Evolutionary conservation across 1,284 basidiomycete genomes (phyloP).

Genomic region (Apiotrichum porosum): DNA sequence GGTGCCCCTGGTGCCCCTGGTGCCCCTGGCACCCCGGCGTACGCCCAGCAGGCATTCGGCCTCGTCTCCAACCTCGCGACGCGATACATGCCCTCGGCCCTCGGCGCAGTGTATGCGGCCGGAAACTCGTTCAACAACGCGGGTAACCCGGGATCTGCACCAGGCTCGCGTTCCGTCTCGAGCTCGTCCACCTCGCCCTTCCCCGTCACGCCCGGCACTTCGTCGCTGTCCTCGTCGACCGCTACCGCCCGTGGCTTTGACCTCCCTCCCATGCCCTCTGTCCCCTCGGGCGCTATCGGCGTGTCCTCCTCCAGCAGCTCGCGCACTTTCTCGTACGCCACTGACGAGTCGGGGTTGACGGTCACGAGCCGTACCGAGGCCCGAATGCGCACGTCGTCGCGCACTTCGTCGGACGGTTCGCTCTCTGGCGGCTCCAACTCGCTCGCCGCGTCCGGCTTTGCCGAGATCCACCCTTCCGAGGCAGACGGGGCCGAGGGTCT

Average conservation of each 20-base stretch:
- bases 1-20: conserved; percentile 4
- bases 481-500: conserved; percentile 18
- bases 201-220: no score
- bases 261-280: conserved; percentile 2
- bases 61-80: conserved; percentile 14
- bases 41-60: conserved; percentile 39
- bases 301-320: neutral
- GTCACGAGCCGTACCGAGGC: neutral
- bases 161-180: no score
- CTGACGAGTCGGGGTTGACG: conserved; percentile 5
- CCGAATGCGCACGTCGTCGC: neutral
- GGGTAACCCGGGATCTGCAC: no score
- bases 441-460: conserved; percentile 20
- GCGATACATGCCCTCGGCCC: conserved; percentile 41
- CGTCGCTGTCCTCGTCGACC: conserved; percentile 5
- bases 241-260: conserved; percentile 13
- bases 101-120: conserved; percentile 37
- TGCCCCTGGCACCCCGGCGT: conserved; percentile 28
- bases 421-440: conserved; percentile 5
- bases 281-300: neutral
- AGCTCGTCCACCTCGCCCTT: no score
- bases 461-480: conserved; percentile 40
- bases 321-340: conserved; percentile 5
- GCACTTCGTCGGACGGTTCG: conserved; percentile 7
- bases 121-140: neutral